Conservation (phyloP, 2,329 filamentous ascomycete genomes). For the Monilinia aucupariae region DNA sequence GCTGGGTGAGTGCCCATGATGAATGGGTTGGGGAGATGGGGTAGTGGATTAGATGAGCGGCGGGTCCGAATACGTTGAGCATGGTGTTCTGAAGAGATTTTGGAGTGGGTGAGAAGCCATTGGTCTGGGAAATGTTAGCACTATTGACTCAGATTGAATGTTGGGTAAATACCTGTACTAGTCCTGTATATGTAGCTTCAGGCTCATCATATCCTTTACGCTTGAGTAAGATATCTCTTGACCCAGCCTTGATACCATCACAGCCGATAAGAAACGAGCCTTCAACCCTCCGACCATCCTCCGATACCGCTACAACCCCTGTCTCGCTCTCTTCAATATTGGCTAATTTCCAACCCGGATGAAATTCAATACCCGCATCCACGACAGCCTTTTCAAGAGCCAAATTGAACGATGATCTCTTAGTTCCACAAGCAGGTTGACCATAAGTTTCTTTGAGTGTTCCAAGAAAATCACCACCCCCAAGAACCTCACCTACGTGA, state of each 20-base stretch:
- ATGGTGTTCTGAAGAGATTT: constrained; percentile 1
- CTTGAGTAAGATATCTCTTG: constrained; percentile 13
- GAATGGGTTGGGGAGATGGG: constrained; percentile 10
- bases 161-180: constrained; percentile 3
- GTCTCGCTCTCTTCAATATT: constrained; percentile 11
- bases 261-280: constrained; percentile 21
- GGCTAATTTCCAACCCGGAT: constrained; percentile 14
- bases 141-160: not conserved
- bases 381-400: constrained; percentile 5
- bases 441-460: constrained; percentile 14
- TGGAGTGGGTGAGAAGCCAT: constrained; percentile 5
- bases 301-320: constrained; percentile 9
- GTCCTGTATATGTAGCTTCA: constrained; percentile 15
- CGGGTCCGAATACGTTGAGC: constrained; percentile 16
- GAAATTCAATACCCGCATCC: constrained; percentile 11
- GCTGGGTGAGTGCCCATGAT: constrained; percentile 18
- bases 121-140: not conserved
- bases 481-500: constrained; percentile 8
- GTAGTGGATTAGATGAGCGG: constrained; percentile 12
- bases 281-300: constrained; percentile 10
- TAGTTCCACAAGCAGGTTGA: constrained; percentile 16
- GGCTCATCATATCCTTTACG: constrained; percentile 4
- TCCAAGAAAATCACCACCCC: not conserved
- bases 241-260: constrained; percentile 18
- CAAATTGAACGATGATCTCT: constrained; percentile 11